Evolutionary conservation across 1,284 basidiomycete genomes (phyloP).

Genomic region (Ustilago cynodontis): DNA sequence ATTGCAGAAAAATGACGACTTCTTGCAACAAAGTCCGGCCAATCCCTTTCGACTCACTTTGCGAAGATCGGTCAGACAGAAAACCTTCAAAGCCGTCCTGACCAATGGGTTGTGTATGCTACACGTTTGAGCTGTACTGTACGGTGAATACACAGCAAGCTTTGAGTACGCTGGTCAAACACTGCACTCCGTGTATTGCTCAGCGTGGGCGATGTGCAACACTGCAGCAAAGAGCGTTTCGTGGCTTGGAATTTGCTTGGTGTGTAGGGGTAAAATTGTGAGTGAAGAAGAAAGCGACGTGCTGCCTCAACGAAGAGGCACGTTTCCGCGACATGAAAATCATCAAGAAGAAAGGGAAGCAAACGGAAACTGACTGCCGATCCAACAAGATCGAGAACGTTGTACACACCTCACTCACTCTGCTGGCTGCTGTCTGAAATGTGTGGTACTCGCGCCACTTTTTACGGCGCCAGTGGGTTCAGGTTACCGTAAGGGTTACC

Average conservation of each 20-base stretch:
- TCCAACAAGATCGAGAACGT: conserved; percentile 10
- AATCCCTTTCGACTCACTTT: background rate
- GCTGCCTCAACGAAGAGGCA: background rate
- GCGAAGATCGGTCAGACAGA: background rate
- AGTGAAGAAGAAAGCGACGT: background rate
- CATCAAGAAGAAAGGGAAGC: conserved; percentile 1
- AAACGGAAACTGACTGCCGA: conserved; percentile 6
- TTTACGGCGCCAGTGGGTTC: conserved; percentile 9
- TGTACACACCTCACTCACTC: background rate
- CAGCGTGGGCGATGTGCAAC: background rate
- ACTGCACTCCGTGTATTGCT: background rate
- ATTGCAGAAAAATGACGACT: conserved; percentile 1
- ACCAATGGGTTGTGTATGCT: background rate
- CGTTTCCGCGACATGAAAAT: conserved; percentile 9
- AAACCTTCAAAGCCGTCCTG: background rate
- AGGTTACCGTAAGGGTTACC: conserved; percentile 8
- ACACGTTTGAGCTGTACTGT: background rate
- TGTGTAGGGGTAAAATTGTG: too few species aligned
- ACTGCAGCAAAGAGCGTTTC: conserved; percentile 1
- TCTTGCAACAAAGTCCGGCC: background rate
- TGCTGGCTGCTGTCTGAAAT: background rate
- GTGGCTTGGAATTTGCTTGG: conserved; percentile 7
- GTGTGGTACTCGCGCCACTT: conserved; percentile 8
- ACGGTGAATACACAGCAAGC: background rate
- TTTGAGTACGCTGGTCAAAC: background rate